A percentile compares a stretch with the other conserved stretches of the same genome.
phyloP scores from a whole-genome alignment of 2,329 filamentous ascomycete species.

The Phoma sp. region DNA sequence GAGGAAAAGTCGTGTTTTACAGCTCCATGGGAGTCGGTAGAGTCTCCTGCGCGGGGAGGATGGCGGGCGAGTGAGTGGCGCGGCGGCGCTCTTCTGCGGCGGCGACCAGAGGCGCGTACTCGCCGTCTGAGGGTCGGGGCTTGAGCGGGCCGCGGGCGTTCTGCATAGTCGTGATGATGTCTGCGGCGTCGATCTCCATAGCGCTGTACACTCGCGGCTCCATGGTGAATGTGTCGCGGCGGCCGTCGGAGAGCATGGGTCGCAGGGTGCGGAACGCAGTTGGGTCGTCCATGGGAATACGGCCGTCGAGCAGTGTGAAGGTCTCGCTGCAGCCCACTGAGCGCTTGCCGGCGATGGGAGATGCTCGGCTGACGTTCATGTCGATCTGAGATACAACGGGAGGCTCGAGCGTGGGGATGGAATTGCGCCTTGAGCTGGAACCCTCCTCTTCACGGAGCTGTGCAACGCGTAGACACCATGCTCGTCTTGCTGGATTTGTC shows the following conservation, averaged over 20 bases:
- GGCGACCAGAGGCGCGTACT: conserved; percentile 35
- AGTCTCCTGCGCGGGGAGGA: not conserved
- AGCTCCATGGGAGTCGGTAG: conserved; percentile 13
- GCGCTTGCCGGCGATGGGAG: conserved; percentile 16
- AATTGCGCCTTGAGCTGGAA: conserved; percentile 7
- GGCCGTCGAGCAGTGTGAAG: conserved; percentile 43
- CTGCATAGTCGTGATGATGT: conserved; percentile 45
- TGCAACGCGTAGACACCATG: conserved; percentile 45
- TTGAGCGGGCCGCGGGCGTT: conserved; percentile 35
- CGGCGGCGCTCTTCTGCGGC: conserved; percentile 37
- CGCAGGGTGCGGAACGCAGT: conserved; percentile 43
- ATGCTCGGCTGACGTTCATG: conserved; percentile 17
- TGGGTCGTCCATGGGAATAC: conserved; percentile 39
- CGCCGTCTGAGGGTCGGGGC: conserved; percentile 39
- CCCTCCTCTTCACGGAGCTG: conserved; percentile 30
- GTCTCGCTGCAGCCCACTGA: conserved; percentile 45
- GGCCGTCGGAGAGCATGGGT: conserved; percentile 26
- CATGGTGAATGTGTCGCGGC: conserved; percentile 34
- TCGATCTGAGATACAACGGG: conserved; percentile 32
- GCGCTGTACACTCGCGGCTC: conserved; percentile 43
- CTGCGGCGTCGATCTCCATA: conserved; percentile 45
- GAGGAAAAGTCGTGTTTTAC: conserved; percentile 13
- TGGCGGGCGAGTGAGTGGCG: conserved; percentile 27
- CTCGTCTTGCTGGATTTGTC: conserved; percentile 41
- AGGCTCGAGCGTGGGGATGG: conserved; percentile 30